Evolutionary conservation across 352 stramenopile genomes (phyloP).

Genomic region (Pythium sp.): DNA sequence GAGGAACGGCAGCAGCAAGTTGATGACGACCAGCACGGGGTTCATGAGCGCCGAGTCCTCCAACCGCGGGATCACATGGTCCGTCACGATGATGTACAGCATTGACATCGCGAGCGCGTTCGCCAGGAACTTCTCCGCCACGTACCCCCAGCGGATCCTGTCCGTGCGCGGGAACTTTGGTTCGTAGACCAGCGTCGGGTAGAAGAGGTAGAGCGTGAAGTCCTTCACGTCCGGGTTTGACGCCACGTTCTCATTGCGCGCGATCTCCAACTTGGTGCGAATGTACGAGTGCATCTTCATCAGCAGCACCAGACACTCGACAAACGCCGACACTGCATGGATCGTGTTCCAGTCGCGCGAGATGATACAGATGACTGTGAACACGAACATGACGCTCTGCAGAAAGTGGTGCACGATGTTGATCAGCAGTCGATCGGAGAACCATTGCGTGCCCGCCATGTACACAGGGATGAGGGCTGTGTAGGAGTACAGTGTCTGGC

Average conservation of each 20-base stretch:
- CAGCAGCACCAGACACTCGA: constrained; percentile 71
- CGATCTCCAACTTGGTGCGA: constrained; percentile 64
- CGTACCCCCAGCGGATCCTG: constrained; percentile 80
- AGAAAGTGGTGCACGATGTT: constrained; percentile 73
- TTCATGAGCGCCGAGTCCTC: constrained; percentile 63
- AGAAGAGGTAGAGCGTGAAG: constrained; percentile 69
- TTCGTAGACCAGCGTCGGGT: constrained; percentile 94
- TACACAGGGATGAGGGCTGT: constrained; percentile 70
- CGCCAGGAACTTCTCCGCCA: constrained; percentile 77
- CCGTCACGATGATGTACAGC: constrained; percentile 90
- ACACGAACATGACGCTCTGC: constrained; percentile 71
- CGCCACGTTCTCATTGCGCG: constrained; percentile 26
- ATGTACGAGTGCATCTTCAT: constrained; percentile 88
- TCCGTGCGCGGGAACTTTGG: constrained; percentile 87
- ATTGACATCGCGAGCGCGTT: constrained; percentile 77
- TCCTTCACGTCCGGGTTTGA: constrained; percentile 43
- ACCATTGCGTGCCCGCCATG: constrained; percentile 42
- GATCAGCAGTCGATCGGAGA: constrained; percentile 42
- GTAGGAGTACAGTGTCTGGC: constrained; percentile 68
- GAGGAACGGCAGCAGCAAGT: constrained; percentile 91
- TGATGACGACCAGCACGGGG: constrained; percentile 56
- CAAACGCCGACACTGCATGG: constrained; percentile 68
- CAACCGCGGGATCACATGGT: constrained; percentile 85
- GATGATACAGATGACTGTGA: constrained; percentile 63
- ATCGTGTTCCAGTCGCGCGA: constrained; percentile 75